Evolutionary conservation across 2,329 filamentous ascomycete genomes (phyloP), one percentile per base, ranked within the genome.

Genomic region (Metarhizium anisopliae): DNA sequence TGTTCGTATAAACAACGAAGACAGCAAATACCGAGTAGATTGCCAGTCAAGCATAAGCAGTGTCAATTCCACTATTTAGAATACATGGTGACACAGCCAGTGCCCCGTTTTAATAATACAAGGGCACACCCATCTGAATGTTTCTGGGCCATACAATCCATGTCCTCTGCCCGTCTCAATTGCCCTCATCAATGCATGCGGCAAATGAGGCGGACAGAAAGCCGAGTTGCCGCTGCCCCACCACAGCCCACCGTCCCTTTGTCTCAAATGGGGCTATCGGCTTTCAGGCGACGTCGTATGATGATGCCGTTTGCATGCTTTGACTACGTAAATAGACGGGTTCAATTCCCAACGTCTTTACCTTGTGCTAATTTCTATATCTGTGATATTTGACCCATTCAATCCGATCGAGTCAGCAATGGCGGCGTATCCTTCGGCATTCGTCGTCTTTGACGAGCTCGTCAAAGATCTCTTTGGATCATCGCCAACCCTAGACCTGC

Each of bases 401-500:
- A n/a, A 16, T 8, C 2, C n/a, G 14, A 43, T 16, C 40, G 10
- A 43, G 2, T 18, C 40, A 13, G 16, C 40, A 45, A 45, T 45
- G n/a, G 14, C 14, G 29, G 2, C 10, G 3, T 36, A 16, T 16
- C 3, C 49, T 5, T 6, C 30, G 4, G 29, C 50, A 4, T 58
- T 60, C 16, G 18, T 10, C 16, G 51, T 54, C 11, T 57, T 60
- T 30, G 20, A 60, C 36, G 45, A 64, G 7, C n/a, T 55, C 2
- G 63, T 52, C 2, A 52, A 52, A 3, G 25, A 56, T 20, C 63
- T 76, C 16, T 64, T 72, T 30, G 74, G 74, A 2, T n/a, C 56
- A 4, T 55, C 56, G 2, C 72, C 73, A 4, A 63, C 59, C 11
- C 57, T 77, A 1, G 66, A 74, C 13, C 57, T 74, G 2, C 60